Base-by-base conservation (phyloP, 2,329 filamentous ascomycete species). In the Aspergillus calidoustus region DNA sequence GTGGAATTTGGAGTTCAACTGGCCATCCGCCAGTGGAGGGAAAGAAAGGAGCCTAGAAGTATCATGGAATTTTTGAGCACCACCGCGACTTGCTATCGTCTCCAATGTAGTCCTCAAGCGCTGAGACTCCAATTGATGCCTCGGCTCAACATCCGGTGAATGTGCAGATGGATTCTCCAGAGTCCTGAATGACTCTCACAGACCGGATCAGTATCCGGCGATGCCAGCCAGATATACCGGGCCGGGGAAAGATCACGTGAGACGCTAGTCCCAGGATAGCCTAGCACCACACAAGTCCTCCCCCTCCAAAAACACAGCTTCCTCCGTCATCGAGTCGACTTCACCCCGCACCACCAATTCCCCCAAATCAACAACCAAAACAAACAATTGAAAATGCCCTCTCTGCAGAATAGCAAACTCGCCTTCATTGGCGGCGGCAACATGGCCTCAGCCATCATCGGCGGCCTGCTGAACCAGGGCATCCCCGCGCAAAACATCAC, bases 371-470 rank as follows among this genome's bases (percentile, higher is more conserved):
- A 52, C 17, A 28, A 30, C n/a, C 13, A n/a, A 28, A 4, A 13
- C 8, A 48, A 19, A 30, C 17, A 34, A n/a, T 13, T 19, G 9
- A 28, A 9, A 54, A 54, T 59, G 57, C 51, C 57, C 8, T 66
- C 71, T 55, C 68, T 76, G 19, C 72, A 73, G 66, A 60, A 71
- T 19, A 75, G 72, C 68, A 72, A 70, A 44, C 63, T 76, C 62
- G 71, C 72, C 72, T 76, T 76, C 63, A 74, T 76, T 31, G 74
- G 74, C 61, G 74, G 74, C 28, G 74, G 74, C 62, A 76, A 76
- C 66, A 76, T 76, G 74, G 74, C 73, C 60, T 74, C 72, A 31
- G 74, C 74, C 57, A 75, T 76, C 30, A 75, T 76, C 54, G 67
- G 70, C 49, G 74, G 74, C 19, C 71, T 76, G 2, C 59, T 73